Conservation (phyloP, 2,329 filamentous ascomycete species). For the Pseudocercospora fijiensis region DNA sequence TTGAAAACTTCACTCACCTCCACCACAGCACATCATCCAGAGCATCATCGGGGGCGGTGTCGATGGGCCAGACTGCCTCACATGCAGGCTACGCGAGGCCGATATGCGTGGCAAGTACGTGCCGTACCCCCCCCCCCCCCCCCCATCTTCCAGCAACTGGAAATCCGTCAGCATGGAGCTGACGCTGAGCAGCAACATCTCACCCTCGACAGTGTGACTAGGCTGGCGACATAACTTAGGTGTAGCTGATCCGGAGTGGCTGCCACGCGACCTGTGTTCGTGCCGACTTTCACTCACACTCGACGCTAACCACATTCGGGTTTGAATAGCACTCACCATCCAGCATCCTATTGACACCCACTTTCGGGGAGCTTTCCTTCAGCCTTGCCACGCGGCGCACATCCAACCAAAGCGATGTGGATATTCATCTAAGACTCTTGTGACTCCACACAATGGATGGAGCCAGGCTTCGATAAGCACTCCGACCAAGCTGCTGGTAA, state of each 20-base stretch:
- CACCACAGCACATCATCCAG: background rate
- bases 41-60: too few relatives aligned
- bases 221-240: too few relatives aligned
- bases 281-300: background rate
- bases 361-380: constrained; percentile 11
- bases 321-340: constrained; percentile 18
- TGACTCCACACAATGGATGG: constrained; percentile 5
- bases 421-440: constrained; percentile 10
- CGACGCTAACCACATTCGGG: constrained; percentile 10
- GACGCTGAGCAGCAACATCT: background rate
- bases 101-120: too few relatives aligned
- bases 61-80: too few relatives aligned
- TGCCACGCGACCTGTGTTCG: background rate
- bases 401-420: constrained; percentile 13
- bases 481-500: background rate
- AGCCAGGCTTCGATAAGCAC: background rate
- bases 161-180: too few relatives aligned
- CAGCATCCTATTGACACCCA: constrained; percentile 27
- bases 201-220: too few relatives aligned
- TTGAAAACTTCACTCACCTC: background rate
- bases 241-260: background rate
- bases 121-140: too few relatives aligned
- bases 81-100: too few relatives aligned
- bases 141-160: too few relatives aligned
- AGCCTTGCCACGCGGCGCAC: constrained; percentile 7